These are phyloP conservation scores for thale cress (Arabidopsis thaliana) DNA, from an alignment of 345 rosid species.

Conservation along the genomic window TAIR10.1 NC_003070.9:10788501-10789000, in stretches of 20 bases:
- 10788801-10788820: neutral
- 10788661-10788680: constrained; percentile 64
- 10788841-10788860: constrained; percentile 8
- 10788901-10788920: constrained; percentile 55
- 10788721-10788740: neutral
- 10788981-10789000: constrained; percentile 58
- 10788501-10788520: constrained; percentile 48
- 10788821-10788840: constrained; percentile 15
- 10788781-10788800: constrained; percentile 16
- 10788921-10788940: constrained; percentile 86
- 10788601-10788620: constrained; percentile 92
- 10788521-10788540: constrained; percentile 78
- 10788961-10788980: constrained; percentile 80
- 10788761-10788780: constrained; percentile 14
- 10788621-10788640: constrained; percentile 74
- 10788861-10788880: constrained; percentile 6
- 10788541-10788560: constrained; percentile 83
- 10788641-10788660: constrained; percentile 81
- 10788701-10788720: neutral
- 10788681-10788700: constrained; percentile 44
- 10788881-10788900: constrained; percentile 8
- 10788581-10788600: constrained; percentile 80
- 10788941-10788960: constrained; percentile 68
- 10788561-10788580: constrained; percentile 88
- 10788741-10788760: neutral